Conservation (phyloP, 2,329 filamentous ascomycete genomes). For the Paecilomyces sp. region DNA sequence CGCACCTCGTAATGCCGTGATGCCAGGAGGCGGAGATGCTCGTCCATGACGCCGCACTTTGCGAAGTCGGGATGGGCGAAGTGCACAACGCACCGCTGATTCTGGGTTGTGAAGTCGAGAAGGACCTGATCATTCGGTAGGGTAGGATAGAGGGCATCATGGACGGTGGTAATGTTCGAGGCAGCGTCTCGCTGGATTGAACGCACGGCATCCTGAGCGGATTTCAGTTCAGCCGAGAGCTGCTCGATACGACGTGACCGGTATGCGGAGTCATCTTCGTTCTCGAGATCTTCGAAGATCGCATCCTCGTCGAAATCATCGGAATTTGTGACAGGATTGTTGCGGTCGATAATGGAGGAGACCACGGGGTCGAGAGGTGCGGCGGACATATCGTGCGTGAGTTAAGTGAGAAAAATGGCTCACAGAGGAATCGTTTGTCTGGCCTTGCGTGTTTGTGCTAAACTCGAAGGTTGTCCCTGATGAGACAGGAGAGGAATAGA, state of each 20-base stretch:
- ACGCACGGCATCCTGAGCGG: conserved; percentile 39
- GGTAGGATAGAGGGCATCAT: conserved; percentile 27
- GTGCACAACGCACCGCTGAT: conserved; percentile 53
- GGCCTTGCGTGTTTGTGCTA: too few species aligned
- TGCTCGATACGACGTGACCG: conserved; percentile 53
- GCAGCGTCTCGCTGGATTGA: conserved; percentile 21
- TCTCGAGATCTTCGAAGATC: conserved; percentile 51
- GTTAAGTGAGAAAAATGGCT: background rate
- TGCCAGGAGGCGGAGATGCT: conserved; percentile 44
- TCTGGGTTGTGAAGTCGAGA: conserved; percentile 54
- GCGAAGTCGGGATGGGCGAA: conserved; percentile 60
- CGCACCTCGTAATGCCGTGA: conserved; percentile 32
- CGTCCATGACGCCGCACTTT: conserved; percentile 56
- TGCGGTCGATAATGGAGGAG: conserved; percentile 19
- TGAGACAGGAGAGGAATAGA: background rate
- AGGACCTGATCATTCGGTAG: conserved; percentile 48
- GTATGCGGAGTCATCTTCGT: conserved; percentile 47
- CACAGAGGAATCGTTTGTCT: too few species aligned
- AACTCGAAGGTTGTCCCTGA: background rate
- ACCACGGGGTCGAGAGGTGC: background rate
- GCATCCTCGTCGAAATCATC: conserved; percentile 52
- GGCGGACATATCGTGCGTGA: background rate
- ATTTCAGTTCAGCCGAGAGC: conserved; percentile 50
- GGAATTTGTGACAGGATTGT: conserved; percentile 16
- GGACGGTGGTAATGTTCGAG: conserved; percentile 13